Percentiles rank a stretch among this genome's conserved stretches.
phyloP scores from a whole-genome alignment of 257 asterid genomes.

The Capsicum rhomboideum region DNA sequence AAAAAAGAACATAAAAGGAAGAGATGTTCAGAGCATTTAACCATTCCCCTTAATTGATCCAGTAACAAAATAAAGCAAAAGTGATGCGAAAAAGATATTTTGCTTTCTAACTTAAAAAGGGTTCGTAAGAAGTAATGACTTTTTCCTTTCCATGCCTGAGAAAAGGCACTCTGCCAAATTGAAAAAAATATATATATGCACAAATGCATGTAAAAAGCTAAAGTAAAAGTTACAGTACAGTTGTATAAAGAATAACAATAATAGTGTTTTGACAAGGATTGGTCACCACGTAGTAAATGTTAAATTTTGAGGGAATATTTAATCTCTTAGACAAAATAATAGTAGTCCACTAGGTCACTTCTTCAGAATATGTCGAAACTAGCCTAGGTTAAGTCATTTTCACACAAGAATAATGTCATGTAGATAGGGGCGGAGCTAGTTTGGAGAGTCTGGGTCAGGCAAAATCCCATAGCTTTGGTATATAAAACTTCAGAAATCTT shows the following conservation, averaged over 20 bases:
- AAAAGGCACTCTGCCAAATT: constrained; percentile 10
- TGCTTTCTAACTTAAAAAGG: constrained; percentile 13
- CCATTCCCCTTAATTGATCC: constrained; percentile 1
- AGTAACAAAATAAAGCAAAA: constrained; percentile 9
- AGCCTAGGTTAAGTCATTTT: constrained; percentile 27
- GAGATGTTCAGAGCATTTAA: neutral
- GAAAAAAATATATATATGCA: neutral
- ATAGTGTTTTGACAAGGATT: constrained; percentile 9
- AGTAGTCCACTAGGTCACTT: neutral
- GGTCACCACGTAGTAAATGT: constrained; percentile 6
- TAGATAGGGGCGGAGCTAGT: neutral
- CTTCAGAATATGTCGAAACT: constrained; percentile 20
- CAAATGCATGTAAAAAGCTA: constrained; percentile 1
- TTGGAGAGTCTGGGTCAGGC: neutral
- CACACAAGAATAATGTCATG: neutral
- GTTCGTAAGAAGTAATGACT: constrained; percentile 9
- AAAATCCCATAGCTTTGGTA: neutral
- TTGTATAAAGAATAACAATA: constrained; percentile 6
- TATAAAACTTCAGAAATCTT: too few species aligned
- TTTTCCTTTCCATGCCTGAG: constrained; percentile 25
- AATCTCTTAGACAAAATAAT: neutral
- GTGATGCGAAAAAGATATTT: constrained; percentile 17
- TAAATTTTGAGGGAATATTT: neutral
- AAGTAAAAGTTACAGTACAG: constrained; percentile 1
- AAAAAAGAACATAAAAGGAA: neutral